Base-by-base conservation (phyloP, 2,329 filamentous ascomycete genomes). In the Hortaea werneckii region DNA sequence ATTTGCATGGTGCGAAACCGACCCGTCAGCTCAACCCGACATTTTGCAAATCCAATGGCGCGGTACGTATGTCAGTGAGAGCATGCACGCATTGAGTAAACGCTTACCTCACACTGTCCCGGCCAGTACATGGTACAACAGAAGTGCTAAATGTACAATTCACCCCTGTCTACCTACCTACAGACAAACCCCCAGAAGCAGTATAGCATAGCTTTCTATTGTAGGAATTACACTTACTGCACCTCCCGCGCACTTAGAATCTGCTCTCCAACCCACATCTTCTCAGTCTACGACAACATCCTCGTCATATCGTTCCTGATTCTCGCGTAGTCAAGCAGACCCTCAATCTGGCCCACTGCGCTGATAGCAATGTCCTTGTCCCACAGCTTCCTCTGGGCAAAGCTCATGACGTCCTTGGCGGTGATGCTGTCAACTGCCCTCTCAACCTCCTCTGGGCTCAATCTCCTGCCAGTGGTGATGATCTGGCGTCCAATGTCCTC, bases 401-500 rank as follows among this genome's bases (percentile, higher is more conserved):
- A 98, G 62, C 85, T 81, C 86, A 95, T 95, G 55, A 98, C 87
- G 62, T 96, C 87, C 77, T 94, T 94, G 71, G 89, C 88, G 55
- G 87, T 87, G 65, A 98, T 90, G 59, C 74, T 77, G 63, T 89
- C 83, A 59, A 98, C 87, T 57, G 83, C 80, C 61, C 87, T 82
- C 80, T 98, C 92, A 55, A 98, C 90, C 77, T 98, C 92, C 68
- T 85, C 84, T 50, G 92, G 87, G 66, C 75, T 82, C 80, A 94
- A 84, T 56, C 90, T 83, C 62, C 89, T 85, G 66, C 92, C 92
- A 48, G 92, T 96, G 64, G 89, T 96, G 74, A 98, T 82, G 71
- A 98, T 88, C 75, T 98, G 92, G 70, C 92, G 87, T 64, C 92
- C 92, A 68, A 98, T 95, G 67, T 98, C 92, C 77, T 98, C 92